Percentiles rank a stretch among this genome's conserved stretches.
These are phyloP conservation scores for Babjeviella inositovora DNA, from an alignment of 805 yeast species.

Conservation along the genomic window DNA sequence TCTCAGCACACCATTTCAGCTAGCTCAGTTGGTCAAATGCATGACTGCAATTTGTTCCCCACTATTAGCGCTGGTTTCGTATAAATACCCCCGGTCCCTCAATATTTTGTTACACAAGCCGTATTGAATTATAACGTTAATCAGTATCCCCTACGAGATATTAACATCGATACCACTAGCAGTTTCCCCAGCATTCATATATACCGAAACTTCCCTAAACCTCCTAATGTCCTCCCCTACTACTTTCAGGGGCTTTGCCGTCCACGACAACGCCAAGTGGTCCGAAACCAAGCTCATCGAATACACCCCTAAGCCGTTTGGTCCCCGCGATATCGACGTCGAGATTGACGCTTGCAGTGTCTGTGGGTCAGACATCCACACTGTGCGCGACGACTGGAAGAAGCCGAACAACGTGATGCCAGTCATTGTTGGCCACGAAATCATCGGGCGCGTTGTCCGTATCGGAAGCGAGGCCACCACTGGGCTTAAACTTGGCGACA, in stretches of 20 bases:
- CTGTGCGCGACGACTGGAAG: conserved; percentile 21
- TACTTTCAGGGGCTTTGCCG: conserved; percentile 19
- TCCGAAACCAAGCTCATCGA: conserved; percentile 10
- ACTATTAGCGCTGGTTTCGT: too few relatives aligned
- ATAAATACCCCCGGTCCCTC: too few relatives aligned
- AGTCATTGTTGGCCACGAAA: conserved; percentile 24
- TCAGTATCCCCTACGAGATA: too few relatives aligned
- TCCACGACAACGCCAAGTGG: conserved; percentile 14
- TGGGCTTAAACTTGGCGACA: conserved; percentile 18
- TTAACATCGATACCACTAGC: too few relatives aligned
- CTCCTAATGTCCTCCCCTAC: conserved; percentile 16
- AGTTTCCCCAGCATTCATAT: too few relatives aligned
- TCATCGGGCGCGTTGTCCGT: conserved; percentile 15
- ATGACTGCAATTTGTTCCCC: too few relatives aligned
- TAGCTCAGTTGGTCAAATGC: too few relatives aligned
- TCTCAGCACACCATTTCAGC: too few relatives aligned
- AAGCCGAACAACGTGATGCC: conserved; percentile 4
- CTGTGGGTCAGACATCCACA: conserved; percentile 35
- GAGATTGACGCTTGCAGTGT: conserved; percentile 29
- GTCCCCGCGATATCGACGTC: conserved; percentile 23
- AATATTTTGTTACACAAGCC: too few relatives aligned
- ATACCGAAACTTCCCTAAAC: too few relatives aligned
- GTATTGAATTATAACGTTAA: too few relatives aligned
- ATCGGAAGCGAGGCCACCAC: conserved; percentile 9
- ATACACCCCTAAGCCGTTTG: conserved; percentile 18